Conservation (phyloP, 2,329 filamentous ascomycete species). For the Fusarium sp. region DNA sequence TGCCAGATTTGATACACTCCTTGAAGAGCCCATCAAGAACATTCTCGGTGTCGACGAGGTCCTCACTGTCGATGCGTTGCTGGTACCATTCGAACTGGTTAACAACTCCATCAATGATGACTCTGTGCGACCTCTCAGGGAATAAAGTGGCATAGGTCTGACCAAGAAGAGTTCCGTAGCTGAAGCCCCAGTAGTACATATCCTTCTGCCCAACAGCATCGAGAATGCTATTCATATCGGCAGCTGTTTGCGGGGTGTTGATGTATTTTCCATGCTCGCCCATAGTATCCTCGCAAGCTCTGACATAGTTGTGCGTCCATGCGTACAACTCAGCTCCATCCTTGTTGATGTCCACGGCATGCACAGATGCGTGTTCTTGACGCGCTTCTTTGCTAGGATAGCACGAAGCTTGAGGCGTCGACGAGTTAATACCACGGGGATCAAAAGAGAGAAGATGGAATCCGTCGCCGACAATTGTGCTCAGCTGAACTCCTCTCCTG, state of each 20-base stretch:
- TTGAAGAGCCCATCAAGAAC: conserved; percentile 53
- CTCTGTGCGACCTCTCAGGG: conserved; percentile 51
- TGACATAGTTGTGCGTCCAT: conserved; percentile 57
- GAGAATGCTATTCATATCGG: conserved; percentile 65
- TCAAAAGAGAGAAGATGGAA: conserved; percentile 64
- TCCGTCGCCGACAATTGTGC: conserved; percentile 55
- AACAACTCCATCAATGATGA: conserved; percentile 56
- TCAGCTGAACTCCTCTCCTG: conserved; percentile 54
- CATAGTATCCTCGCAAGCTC: conserved; percentile 59
- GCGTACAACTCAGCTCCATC: conserved; percentile 58
- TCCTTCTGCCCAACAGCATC: conserved; percentile 54
- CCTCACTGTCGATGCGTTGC: conserved; percentile 41
- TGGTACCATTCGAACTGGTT: conserved; percentile 54
- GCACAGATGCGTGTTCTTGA: conserved; percentile 42
- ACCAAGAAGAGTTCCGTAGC: conserved; percentile 59
- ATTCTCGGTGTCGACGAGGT: conserved; percentile 50
- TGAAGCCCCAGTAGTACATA: conserved; percentile 59
- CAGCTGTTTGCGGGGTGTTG: conserved; percentile 64
- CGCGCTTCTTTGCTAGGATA: conserved; percentile 55
- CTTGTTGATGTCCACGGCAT: conserved; percentile 46
- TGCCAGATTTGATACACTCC: conserved; percentile 58
- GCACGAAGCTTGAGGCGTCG: conserved; percentile 53
- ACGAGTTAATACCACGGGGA: conserved; percentile 59
- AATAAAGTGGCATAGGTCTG: conserved; percentile 57
- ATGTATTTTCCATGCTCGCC: conserved; percentile 60